Percentiles rank a stretch among this genome's conserved stretches.
phyloP scores from a whole-genome alignment of 2,329 filamentous ascomycete species.

The Leptosphaerulina australis region DNA sequence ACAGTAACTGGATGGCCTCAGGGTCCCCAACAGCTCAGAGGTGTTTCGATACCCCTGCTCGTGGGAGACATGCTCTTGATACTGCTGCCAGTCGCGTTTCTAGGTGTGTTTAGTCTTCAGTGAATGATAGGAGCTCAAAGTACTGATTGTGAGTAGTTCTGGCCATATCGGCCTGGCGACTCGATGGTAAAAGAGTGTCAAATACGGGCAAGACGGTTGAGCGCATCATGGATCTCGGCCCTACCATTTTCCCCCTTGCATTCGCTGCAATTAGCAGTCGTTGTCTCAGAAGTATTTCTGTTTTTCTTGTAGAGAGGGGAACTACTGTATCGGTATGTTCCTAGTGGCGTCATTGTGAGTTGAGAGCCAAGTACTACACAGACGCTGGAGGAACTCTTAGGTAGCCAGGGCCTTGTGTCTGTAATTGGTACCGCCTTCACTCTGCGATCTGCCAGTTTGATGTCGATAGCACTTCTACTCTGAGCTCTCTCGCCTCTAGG shows the following conservation, averaged over 20 bases:
- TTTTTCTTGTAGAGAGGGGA: conserved; percentile 4
- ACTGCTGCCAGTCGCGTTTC: conserved; percentile 8
- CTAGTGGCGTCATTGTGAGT: too few relatives aligned
- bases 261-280: conserved; percentile 14
- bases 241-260: conserved; percentile 12
- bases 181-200: background rate
- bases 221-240: conserved; percentile 10
- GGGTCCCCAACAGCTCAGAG: background rate
- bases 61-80: conserved; percentile 4
- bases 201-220: conserved; percentile 1
- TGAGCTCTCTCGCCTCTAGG: conserved; percentile 12
- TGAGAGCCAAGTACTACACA: background rate
- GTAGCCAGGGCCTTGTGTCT: conserved; percentile 18
- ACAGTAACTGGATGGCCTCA: background rate
- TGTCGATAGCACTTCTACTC: background rate
- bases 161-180: background rate
- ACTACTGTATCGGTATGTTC: conserved; percentile 5
- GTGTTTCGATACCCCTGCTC: background rate
- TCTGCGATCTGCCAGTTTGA: conserved; percentile 3
- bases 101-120: background rate
- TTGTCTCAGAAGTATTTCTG: conserved; percentile 3
- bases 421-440: conserved; percentile 8
- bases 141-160: background rate
- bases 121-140: background rate
- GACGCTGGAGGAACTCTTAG: conserved; percentile 14